A percentile compares a stretch with the other conserved stretches of the same genome.
These are phyloP conservation scores for Acmispon strigosus DNA, from an alignment of 306 rosid genomes.

Conservation along the genomic window DNA sequence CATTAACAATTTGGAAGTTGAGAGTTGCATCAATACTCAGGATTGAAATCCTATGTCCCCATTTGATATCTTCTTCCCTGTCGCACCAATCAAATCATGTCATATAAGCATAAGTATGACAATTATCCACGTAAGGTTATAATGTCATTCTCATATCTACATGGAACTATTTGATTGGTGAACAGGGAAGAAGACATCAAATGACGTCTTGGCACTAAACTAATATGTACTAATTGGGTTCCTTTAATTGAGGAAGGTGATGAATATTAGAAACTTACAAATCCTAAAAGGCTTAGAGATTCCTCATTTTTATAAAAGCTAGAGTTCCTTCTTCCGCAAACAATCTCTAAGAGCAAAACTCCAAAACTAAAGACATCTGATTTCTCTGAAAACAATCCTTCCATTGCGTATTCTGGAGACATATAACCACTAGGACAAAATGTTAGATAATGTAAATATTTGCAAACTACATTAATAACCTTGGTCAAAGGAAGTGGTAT, in stretches of 20 bases:
- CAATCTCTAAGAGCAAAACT: slow-evolving; percentile 25
- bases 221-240: not conserved
- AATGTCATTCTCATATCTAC: no score
- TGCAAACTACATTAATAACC: no score
- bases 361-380: slow-evolving; percentile 34
- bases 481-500: not conserved
- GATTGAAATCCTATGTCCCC: no score
- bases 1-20: not conserved
- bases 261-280: slow-evolving; percentile 2
- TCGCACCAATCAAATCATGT: no score
- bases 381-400: slow-evolving; percentile 19
- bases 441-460: not conserved
- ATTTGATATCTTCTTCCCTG: no score
- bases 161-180: no score
- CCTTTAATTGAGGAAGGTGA: no score
- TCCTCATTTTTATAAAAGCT: slow-evolving; percentile 2
- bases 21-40: not conserved
- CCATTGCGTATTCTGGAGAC: slow-evolving; percentile 28
- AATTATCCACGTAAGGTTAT: no score
- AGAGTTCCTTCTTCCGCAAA: slow-evolving; percentile 23
- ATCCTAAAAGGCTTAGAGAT: slow-evolving; percentile 13
- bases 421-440: slow-evolving; percentile 19
- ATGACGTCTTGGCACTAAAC: not conserved
- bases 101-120: no score
- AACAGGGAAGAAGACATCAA: no score